These are phyloP conservation scores for Umbelopsis sp. DNA, from an alignment of 192 early-diverging fungal genomes.

Conservation along the genomic window DNA sequence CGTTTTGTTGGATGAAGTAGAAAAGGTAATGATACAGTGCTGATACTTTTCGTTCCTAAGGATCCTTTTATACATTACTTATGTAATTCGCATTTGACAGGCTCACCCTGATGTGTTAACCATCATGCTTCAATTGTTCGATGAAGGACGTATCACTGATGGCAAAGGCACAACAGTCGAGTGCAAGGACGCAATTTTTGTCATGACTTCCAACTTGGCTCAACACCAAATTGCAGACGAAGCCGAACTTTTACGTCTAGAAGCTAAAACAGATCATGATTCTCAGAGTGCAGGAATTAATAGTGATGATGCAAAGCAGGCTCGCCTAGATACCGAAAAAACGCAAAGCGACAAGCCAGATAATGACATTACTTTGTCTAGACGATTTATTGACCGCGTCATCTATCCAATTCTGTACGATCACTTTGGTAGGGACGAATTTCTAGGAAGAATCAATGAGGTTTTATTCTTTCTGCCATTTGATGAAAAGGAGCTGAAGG, in stretches of 20 bases:
- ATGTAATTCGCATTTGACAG: not conserved
- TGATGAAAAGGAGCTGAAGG: constrained; percentile 36
- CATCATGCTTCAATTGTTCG: constrained; percentile 49
- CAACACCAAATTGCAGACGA: constrained; percentile 53
- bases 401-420: constrained; percentile 50
- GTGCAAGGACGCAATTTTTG: constrained; percentile 50
- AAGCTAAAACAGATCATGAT: constrained; percentile 36
- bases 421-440: constrained; percentile 49
- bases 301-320: not conserved
- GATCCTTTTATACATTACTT: not conserved
- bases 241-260: constrained; percentile 43
- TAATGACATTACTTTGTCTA: constrained; percentile 36
- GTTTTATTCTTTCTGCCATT: constrained; percentile 51
- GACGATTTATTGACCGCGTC: constrained; percentile 42
- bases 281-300: constrained; percentile 31
- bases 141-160: constrained; percentile 49
- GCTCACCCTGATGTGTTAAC: constrained; percentile 49
- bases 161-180: constrained; percentile 49
- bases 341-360: constrained; percentile 23
- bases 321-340: not conserved
- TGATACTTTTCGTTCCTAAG: not conserved
- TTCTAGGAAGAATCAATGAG: constrained; percentile 50
- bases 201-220: constrained; percentile 51
- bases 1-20: constrained; percentile 49
- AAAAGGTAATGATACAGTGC: constrained; percentile 38